Percentiles rank a stretch among this genome's conserved stretches.
phyloP scores from a whole-genome alignment of 352 stramenopile genomes.

The Phytopythium cucurbitacearum region DNA sequence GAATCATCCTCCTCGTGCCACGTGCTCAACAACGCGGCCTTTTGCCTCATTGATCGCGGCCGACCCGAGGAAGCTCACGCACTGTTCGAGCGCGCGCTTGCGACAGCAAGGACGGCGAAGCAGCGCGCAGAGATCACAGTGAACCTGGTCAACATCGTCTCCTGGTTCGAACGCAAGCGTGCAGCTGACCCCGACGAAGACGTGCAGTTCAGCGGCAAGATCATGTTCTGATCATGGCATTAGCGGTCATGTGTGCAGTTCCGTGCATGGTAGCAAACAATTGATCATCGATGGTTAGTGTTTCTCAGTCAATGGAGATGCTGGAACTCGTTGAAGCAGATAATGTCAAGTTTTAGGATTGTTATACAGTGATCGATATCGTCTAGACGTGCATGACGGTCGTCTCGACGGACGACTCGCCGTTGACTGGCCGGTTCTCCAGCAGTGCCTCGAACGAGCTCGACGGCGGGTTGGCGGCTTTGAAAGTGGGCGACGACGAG shows the following conservation, averaged over 20 bases:
- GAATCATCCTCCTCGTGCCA: constrained; percentile 11
- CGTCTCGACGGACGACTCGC: not conserved
- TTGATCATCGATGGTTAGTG: too few relatives aligned
- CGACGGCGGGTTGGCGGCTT: constrained; percentile 7
- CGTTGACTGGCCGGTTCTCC: not conserved
- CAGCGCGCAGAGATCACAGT: constrained; percentile 4
- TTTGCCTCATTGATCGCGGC: constrained; percentile 17
- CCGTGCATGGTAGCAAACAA: too few relatives aligned
- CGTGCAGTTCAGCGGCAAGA: constrained; percentile 5
- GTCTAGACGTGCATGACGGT: constrained; percentile 1
- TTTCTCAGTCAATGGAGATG: too few relatives aligned
- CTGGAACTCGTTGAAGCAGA: too few relatives aligned
- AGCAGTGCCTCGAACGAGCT: constrained; percentile 1
- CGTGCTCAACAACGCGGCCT: constrained; percentile 23
- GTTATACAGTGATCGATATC: too few relatives aligned
- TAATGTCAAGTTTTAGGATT: too few relatives aligned
- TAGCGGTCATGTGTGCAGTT: too few relatives aligned
- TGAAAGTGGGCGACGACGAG: constrained; percentile 7
- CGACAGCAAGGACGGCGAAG: constrained; percentile 14
- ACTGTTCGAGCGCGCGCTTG: constrained; percentile 17
- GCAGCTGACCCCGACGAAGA: constrained; percentile 8
- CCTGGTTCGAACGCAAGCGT: constrained; percentile 2
- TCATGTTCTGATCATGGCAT: constrained; percentile 13
- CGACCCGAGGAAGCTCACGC: constrained; percentile 9
- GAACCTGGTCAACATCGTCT: too few relatives aligned